Base-by-base conservation (phyloP, 176 grass and related monocot genomes). In the Oryza officinalis region DNA sequence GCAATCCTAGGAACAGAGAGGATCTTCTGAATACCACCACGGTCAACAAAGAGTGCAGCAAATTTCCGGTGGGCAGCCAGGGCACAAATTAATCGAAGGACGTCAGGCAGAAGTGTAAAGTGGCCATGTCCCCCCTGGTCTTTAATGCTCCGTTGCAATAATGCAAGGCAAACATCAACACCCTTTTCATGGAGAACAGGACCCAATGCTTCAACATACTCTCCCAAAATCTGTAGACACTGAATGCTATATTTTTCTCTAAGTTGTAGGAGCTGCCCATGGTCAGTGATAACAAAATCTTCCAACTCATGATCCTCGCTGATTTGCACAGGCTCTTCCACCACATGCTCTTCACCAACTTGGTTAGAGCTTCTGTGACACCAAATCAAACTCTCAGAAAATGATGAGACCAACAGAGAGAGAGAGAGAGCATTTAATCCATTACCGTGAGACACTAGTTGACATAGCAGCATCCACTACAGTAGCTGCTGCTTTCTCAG, bases 161-260 rank as follows among this genome's bases (percentile, higher is more conserved):
- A 83, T 27, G 93, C 44, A 4, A 96, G 89, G 86, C 93, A 96
- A 59, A 99, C 96, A 84, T 99, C 96, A 63, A 99, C 96, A 83
- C 96, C 96, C 47, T 96, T 99, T 89, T 99, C 96, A 71, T 96
- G 91, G 47, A 99, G 85, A 82, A 99, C 94, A 74, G 96, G 96
- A 72, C 96, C 96, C 72, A 99, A 86, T 57, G 96, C 96, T 86
- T 99, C 96, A 83, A 99, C 85, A 46, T 99, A 99, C 78, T 99
- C 96, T 59, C 96, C 96, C 74, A 99, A 86, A 94, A 81, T 81
- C 74, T 90, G 85, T 52, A 99, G 84, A 70, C 93, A 99, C 79
- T 94, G 93, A 71, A 99, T 99, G 80, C 87, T 89, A 85, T 99
- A 99, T 83, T 93, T 99, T 77, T 96, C 96, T 67, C 93, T 84